phyloP scores from a whole-genome alignment of 345 rosid species.

The Arabidopsis suecica region DNA sequence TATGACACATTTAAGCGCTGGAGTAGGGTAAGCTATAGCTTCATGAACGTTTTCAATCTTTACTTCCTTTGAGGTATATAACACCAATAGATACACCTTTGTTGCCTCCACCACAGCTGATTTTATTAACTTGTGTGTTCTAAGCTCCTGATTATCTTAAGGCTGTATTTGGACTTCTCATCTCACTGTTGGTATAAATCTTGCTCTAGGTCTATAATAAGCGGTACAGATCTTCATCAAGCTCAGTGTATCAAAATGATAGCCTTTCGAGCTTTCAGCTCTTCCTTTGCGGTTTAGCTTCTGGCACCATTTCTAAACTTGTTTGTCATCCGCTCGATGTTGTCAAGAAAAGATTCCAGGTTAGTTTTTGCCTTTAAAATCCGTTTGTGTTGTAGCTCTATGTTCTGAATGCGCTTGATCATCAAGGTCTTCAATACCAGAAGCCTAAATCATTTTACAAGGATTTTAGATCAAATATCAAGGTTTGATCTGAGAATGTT shows the following conservation, averaged over 20 bases:
- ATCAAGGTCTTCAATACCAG: not conserved
- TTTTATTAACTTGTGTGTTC: not conserved
- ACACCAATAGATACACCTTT: not conserved
- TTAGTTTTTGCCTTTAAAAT: slow-evolving; percentile 28
- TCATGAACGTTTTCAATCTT: no score
- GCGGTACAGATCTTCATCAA: not conserved
- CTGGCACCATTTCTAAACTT: slow-evolving; percentile 86
- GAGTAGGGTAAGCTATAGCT: no score
- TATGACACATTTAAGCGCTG: no score
- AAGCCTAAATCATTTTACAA: not conserved
- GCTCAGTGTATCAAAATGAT: slow-evolving; percentile 33
- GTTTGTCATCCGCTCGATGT: slow-evolving; percentile 93
- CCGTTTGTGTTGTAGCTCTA: not conserved
- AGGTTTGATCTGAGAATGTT: not conserved
- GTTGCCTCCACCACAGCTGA: not conserved
- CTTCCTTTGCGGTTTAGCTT: slow-evolving; percentile 73
- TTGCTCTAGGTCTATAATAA: slow-evolving; percentile 8
- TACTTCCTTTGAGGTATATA: no score
- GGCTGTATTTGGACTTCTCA: not conserved
- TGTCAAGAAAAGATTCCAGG: slow-evolving; percentile 92
- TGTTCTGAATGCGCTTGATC: not conserved
- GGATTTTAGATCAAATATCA: not conserved
- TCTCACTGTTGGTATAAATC: not conserved
- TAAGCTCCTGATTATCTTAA: not conserved
- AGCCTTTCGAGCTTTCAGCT: slow-evolving; percentile 69